Base-by-base conservation (phyloP, 257 asterid species). In the Petrea volubilis region DNA sequence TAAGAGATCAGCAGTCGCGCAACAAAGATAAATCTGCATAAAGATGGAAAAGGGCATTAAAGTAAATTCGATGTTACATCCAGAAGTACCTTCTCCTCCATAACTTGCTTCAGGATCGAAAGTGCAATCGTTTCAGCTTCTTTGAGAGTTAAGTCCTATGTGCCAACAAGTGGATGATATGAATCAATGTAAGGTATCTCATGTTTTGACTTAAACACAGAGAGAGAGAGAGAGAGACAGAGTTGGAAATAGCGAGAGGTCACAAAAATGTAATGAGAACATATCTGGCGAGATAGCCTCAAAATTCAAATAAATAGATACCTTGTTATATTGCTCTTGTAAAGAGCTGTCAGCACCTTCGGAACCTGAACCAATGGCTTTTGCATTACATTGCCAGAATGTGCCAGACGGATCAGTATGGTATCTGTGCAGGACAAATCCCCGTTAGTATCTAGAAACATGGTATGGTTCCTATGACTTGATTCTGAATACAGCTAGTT, bases 301-400 rank as follows among this genome's bases (percentile, higher is more conserved):
- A 18, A 43, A 24, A 75, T 61, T 3, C 5, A 38, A 27, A 20
- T 18, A 38, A 41, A 66, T 20, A 4, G 27, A 49, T 82, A 90
- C 98, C 90, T 90, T 84, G 80, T 87, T 87, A 61, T 64, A 93
- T 73, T 91, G 98, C 96, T 93, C 98, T 71, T 91, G 98, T 89
- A 93, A 77, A 64, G 98, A 89, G 87, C 98, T 93, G 77, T 93
- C 98, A 73, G 98, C 98, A 25, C 98, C 98, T 89, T 91, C 97
- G 1, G 97, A 93, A 56, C 97, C 96, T 15, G 97, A 91, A n/a
- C 96, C 98, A 61, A 93, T 93, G 71, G 98, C 97, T 72, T 93
- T 93, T 53, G 96, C 97, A 77, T 87, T 89, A 76, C 97, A 91
- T 78, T 91, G 97, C 97, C 98, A 93, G 86, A 93, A 93, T 29